Conservation (phyloP, 345 rosid genomes). For the Euphorbia pulcherrima region DNA sequence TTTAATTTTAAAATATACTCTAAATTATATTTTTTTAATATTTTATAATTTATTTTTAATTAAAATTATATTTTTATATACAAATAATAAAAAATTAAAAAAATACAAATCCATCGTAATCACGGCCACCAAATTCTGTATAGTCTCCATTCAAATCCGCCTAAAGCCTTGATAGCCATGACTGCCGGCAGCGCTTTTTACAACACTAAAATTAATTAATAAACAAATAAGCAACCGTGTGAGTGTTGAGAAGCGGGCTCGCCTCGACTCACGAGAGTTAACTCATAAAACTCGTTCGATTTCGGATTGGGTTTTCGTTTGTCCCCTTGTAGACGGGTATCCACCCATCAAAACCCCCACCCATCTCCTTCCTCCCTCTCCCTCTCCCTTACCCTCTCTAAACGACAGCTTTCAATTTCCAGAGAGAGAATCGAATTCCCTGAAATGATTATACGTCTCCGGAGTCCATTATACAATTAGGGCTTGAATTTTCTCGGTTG, state of each 20-base stretch:
- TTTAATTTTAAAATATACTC: no score
- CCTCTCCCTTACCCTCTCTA: constrained; percentile 1
- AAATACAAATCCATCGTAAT: no score
- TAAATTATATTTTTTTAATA: no score
- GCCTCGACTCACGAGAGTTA: not conserved
- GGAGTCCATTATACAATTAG: not conserved
- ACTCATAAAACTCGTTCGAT: not conserved
- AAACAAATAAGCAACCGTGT: not conserved
- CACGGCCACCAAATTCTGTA: no score
- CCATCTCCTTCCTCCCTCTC: constrained; percentile 2
- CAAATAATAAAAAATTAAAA: no score
- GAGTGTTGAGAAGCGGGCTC: not conserved
- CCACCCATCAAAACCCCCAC: not conserved
- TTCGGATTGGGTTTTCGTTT: not conserved
- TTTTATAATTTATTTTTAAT: no score
- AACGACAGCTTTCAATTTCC: not conserved
- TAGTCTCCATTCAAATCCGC: no score
- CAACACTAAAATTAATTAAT: no score
- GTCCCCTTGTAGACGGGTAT: not conserved
- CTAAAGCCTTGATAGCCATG: no score
- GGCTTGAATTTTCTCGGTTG: not conserved
- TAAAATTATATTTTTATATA: no score
- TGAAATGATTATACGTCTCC: not conserved
- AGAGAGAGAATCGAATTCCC: constrained; percentile 14
- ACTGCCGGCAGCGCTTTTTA: no score